Evolutionary conservation across 345 rosid species (phyloP).

Genomic region (Heritiera littoralis): DNA sequence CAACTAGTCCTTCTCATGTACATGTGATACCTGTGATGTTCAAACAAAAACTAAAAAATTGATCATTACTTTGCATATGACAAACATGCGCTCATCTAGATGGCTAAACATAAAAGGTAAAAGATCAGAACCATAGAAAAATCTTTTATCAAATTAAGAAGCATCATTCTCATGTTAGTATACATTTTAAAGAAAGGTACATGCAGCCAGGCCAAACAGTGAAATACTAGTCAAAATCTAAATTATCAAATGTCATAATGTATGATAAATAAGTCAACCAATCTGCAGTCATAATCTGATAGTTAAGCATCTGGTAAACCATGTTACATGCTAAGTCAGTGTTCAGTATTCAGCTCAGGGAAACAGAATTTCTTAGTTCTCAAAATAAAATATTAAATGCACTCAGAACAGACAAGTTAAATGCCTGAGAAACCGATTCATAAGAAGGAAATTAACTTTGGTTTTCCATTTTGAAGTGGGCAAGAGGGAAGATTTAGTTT

Average conservation of each 20-base stretch:
- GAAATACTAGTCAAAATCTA: neutral
- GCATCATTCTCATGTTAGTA: neutral
- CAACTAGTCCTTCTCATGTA: slow-evolving; percentile 37
- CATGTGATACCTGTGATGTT: slow-evolving; percentile 39
- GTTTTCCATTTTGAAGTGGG: neutral
- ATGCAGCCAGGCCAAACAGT: neutral
- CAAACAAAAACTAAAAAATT: slow-evolving; percentile 14
- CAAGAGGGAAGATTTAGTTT: neutral
- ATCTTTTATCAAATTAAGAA: neutral
- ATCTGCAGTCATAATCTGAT: neutral
- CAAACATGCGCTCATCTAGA: neutral
- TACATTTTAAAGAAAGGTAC: neutral
- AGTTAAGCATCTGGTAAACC: neutral
- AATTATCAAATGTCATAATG: neutral
- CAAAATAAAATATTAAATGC: neutral
- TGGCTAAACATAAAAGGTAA: neutral
- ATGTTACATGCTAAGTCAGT: neutral
- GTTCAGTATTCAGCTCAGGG: neutral
- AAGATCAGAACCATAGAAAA: neutral
- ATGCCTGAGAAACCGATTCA: neutral
- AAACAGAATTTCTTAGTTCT: neutral
- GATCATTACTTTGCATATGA: neutral
- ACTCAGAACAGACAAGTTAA: neutral
- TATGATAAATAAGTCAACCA: neutral
- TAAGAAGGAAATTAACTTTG: neutral